Evolutionary conservation across 2,329 filamentous ascomycete species (phyloP), one percentile per base, ranked within the genome.

Genomic region (Exophiala xenobiotica): DNA sequence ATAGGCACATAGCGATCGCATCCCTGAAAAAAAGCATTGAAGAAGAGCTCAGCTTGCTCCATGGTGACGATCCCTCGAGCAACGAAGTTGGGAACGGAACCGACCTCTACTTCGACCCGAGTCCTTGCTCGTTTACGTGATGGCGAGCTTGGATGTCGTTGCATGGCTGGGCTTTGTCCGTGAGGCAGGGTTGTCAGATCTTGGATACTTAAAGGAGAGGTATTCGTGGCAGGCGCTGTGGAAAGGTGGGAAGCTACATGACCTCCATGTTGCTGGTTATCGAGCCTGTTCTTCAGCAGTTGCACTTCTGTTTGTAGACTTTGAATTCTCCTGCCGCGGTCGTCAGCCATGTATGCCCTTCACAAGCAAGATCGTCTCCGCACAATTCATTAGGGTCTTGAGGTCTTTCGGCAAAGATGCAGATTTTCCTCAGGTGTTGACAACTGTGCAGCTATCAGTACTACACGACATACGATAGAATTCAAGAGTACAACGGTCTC

Each of bases 1-100:
- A 78, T 69, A 0, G 76, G 75, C 3, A 78, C 74, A 40, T 76
- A 72, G 53, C 72, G 72, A 60, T 78, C 71, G 33, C 68, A 71
- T 18, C 68, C 68, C 50, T 67, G 56, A 19, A 71, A 71, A 51
- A 71, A 71, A 2, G 65, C 66, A 29, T 61, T 56, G 43, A 70
- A 70, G 48, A 61, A 68, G 4, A 63, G 63, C 29, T 65, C 44
- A 8, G 69, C 68, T 49, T 65, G 60, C 18, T 68, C 67, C 7
- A 59, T 41, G 3, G 64, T 66, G 16, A 71, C 66, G 3, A 70
- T 51, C 0, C 68, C 68, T 46, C 65, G 65, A 5, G 57, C 61
- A 41, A 69, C 64, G 27, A 71, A 70, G 52, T 70, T 67, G 5
- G 60, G 57, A 3, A 70, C 61, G 1, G 64, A 59, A n/a, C 65